Percentiles rank a stretch among this genome's conserved stretches.
phyloP scores from a whole-genome alignment of 2,329 filamentous ascomycete genomes.

The Fusarium camptoceras region DNA sequence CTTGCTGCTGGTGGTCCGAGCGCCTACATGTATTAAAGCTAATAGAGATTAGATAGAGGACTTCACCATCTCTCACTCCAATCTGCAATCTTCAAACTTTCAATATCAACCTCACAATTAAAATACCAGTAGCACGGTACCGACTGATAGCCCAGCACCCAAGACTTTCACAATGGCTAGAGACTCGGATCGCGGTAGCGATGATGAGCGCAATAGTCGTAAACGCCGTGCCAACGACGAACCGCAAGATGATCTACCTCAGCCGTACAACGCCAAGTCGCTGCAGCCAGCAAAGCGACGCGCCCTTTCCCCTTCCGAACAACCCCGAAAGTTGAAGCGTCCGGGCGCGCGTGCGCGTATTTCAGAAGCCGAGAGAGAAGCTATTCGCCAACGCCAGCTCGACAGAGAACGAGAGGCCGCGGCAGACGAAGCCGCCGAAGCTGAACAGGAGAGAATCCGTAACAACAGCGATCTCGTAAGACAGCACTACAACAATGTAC shows the following conservation, averaged over 20 bases:
- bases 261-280: constrained; percentile 70
- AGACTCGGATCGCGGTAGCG: constrained; percentile 23
- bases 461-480: constrained; percentile 85
- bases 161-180: constrained; percentile 27
- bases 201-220: constrained; percentile 41
- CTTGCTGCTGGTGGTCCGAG: constrained; percentile 23
- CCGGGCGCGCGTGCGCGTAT: constrained; percentile 76
- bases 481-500: constrained; percentile 96
- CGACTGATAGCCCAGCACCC: neutral
- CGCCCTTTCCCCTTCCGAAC: constrained; percentile 65
- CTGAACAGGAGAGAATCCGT: constrained; percentile 56
- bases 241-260: constrained; percentile 61
- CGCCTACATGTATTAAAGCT: constrained; percentile 8
- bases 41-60: constrained; percentile 25
- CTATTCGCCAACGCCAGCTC: constrained; percentile 71
- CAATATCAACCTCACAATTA: constrained; percentile 1
- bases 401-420: constrained; percentile 64
- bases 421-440: constrained; percentile 52
- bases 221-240: constrained; percentile 53
- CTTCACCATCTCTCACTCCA: constrained; percentile 13
- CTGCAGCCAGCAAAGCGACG: constrained; percentile 70
- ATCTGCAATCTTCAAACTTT: constrained; percentile 1
- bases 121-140: neutral
- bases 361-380: constrained; percentile 73
- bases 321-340: constrained; percentile 74